Conservation (phyloP, 495 filamentous ascomycete species). For the Xylaria nigripes region DNA sequence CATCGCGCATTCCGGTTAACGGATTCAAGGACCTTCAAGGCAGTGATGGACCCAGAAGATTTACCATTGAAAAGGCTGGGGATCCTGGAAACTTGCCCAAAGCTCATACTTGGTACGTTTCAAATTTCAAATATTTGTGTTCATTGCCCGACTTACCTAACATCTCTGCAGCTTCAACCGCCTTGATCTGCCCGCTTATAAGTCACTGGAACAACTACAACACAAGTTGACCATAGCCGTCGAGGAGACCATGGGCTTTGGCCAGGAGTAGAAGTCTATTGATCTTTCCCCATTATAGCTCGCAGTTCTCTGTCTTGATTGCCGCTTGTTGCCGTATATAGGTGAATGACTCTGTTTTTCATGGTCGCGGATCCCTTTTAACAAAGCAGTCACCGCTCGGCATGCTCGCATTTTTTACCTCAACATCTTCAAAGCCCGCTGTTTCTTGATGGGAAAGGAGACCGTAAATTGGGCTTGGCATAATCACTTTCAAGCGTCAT, state of each 20-base stretch:
- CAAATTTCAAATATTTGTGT: not conserved
- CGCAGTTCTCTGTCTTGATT: not conserved
- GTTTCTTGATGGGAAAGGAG: not conserved
- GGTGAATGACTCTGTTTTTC: not conserved
- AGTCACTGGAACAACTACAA: conserved; percentile 72
- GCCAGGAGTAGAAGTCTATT: conserved; percentile 65
- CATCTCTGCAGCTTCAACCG: conserved; percentile 74
- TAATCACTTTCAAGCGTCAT: not conserved
- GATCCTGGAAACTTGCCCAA: conserved; percentile 86
- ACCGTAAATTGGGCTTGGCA: not conserved
- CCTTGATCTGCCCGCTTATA: conserved; percentile 91
- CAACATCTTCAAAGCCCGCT: not conserved
- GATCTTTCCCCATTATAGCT: conserved; percentile 7
- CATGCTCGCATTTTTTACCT: not conserved
- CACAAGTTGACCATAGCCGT: conserved; percentile 91
- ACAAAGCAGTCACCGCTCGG: not conserved
- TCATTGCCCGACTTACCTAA: conserved; percentile 23
- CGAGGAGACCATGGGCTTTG: conserved; percentile 98
- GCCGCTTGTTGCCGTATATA: not conserved
- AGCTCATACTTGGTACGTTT: conserved; percentile 89
- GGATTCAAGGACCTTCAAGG: conserved; percentile 99
- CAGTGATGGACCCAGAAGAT: conserved; percentile 87
- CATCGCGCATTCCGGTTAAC: conserved; percentile 96
- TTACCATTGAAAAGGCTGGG: conserved; percentile 97
- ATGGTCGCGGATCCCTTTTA: not conserved